These are phyloP conservation scores for Kodamaea hsintzibuensis DNA, from an alignment of 805 yeast species.

Conservation along the genomic window DNA sequence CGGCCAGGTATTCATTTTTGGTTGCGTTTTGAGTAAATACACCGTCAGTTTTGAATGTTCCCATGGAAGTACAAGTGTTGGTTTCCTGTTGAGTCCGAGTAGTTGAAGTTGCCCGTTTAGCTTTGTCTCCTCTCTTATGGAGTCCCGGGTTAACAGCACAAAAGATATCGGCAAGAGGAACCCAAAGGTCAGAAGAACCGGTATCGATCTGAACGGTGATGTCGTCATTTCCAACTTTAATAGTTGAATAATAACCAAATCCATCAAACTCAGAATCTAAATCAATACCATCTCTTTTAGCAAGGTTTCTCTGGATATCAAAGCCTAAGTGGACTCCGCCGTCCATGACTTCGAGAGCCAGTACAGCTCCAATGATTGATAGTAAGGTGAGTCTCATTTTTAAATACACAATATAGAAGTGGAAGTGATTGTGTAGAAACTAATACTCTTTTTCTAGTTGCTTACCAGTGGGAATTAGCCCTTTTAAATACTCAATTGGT, in stretches of 20 bases:
- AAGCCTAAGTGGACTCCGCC: neutral
- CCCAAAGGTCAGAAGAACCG: neutral
- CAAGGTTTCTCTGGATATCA: neutral
- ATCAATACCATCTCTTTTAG: neutral
- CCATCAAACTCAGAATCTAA: neutral
- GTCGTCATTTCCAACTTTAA: neutral
- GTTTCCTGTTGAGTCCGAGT: neutral
- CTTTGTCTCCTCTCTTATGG: neutral
- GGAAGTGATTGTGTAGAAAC: no score
- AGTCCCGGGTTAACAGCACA: neutral
- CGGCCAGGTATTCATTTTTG: neutral
- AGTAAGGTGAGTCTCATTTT: neutral
- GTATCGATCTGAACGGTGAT: neutral
- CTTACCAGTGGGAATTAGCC: no score
- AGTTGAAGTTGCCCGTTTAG: neutral
- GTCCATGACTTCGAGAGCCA: neutral
- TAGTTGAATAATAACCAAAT: neutral
- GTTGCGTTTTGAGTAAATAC: conserved; percentile 43
- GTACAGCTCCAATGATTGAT: neutral
- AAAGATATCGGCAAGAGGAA: neutral
- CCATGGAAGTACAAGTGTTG: conserved; percentile 17
- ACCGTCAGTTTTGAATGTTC: conserved; percentile 45
- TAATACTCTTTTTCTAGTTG: no score
- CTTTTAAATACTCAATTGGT: no score
- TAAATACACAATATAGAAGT: no score